Percentiles rank a stretch among this genome's conserved stretches.
These are phyloP conservation scores for Chimonanthus praecox DNA, from an alignment of 164 flowering plant species.

Conservation along the genomic window DNA sequence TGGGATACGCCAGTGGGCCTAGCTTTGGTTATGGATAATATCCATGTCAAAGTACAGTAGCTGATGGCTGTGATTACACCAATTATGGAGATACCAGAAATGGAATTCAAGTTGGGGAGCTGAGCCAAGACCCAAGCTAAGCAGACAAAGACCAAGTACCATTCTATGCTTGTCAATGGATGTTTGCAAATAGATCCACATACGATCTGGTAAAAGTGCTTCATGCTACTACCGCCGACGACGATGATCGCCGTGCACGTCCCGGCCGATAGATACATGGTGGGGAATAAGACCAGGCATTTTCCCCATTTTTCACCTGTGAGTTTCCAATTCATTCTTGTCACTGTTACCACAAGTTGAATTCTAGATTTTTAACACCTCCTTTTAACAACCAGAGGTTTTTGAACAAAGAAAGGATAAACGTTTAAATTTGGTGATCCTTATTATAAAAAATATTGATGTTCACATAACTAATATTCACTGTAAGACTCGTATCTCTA, in stretches of 20 bases:
- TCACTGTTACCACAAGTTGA: too few relatives aligned
- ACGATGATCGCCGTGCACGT: slow-evolving; percentile 55
- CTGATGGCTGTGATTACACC: slow-evolving; percentile 55
- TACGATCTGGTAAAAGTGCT: slow-evolving; percentile 35
- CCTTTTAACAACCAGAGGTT: too few relatives aligned
- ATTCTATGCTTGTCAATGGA: slow-evolving; percentile 48
- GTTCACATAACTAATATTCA: too few relatives aligned
- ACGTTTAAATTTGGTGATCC: too few relatives aligned
- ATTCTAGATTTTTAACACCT: too few relatives aligned
- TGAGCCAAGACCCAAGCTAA: slow-evolving; percentile 46
- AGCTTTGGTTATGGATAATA: slow-evolving; percentile 33
- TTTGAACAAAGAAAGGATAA: too few relatives aligned
- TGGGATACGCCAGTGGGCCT: slow-evolving; percentile 31
- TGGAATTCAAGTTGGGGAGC: slow-evolving; percentile 70
- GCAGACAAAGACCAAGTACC: slow-evolving; percentile 65
- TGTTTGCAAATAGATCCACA: slow-evolving; percentile 41
- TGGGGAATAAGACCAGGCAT: slow-evolving; percentile 41
- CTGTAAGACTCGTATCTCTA: too few relatives aligned
- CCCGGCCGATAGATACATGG: slow-evolving; percentile 65
- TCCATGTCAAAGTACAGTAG: slow-evolving; percentile 56
- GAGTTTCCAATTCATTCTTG: too few relatives aligned
- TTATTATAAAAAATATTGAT: too few relatives aligned
- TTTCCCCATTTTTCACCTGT: slow-evolving; percentile 49
- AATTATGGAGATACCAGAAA: slow-evolving; percentile 53
- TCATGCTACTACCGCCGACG: slow-evolving; percentile 49